Evolutionary conservation across 169 alveolate species (phyloP), one percentile per base, ranked within the genome.

Genomic region (Plasmodium gallinaceum): DNA sequence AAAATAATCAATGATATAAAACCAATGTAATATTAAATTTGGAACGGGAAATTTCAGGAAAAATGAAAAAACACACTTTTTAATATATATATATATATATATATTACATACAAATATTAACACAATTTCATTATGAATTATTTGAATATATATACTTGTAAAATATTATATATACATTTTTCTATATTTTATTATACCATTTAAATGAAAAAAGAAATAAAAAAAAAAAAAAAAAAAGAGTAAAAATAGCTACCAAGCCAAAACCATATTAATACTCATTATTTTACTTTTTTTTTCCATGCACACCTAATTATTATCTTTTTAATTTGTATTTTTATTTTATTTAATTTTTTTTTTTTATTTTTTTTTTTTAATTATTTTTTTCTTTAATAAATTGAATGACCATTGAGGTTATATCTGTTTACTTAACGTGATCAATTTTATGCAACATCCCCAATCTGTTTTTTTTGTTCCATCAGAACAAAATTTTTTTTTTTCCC

Each of bases 401-500:
- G 32, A 57, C 22, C 12, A 74, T 54, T 54, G 57, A 57, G 48
- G 72, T 70, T 45, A 26, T 74, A 48, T 58, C 60, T 75, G 46
- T 51, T 18, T 32, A 75, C 61, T 75, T 62, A 32, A 37, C 88
- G 88, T 42, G 26, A 75, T 74, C 68, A 75, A 26, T 61, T 24
- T 58, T 58, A 5, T 58, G 16, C 26, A 48, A 48, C 39, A 32
- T 48, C 16, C 16, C 58, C 58, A 14, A 48, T 48, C 58, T 48
- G 14, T 74, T 74, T 60, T 74, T 57, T 32, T 71, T 51, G 7
- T 26, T 71, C 45, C 37, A 75, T 61, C 65, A 75, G 51, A 61
- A 75, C 65, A 39, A 66, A 52, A 16, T 43, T 62, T 62, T 10
- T n/a, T n/a, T 60, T 74, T 57, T 10, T 58, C 57, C 22, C 24